Conservation (phyloP, 768 basidiomycete species). For the Suillus paluster region DNA sequence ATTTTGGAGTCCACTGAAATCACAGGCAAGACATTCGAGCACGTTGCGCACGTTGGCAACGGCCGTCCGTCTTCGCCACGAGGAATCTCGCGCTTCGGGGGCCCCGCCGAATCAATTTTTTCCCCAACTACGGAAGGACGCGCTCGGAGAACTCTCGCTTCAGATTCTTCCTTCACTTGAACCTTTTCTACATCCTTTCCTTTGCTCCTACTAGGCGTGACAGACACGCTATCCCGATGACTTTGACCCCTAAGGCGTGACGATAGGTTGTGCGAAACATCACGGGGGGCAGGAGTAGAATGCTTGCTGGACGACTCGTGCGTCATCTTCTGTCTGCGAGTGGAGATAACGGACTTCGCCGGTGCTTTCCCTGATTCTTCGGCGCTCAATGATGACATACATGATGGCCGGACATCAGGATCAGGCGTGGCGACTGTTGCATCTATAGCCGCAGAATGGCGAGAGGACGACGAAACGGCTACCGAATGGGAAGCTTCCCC, state of each 20-base stretch:
- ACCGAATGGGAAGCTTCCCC: slow-evolving; percentile 24
- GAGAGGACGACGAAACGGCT: slow-evolving; percentile 25
- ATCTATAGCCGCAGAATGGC: slow-evolving; percentile 31
- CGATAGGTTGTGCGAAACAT: slow-evolving; percentile 26
- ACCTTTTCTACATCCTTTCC: slow-evolving; percentile 47
- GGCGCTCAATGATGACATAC: slow-evolving; percentile 41
- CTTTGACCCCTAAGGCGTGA: slow-evolving; percentile 20
- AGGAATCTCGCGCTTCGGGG: slow-evolving; percentile 48
- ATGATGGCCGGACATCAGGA: slow-evolving; percentile 30
- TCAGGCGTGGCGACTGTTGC: slow-evolving; percentile 17
- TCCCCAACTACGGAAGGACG: slow-evolving; percentile 46
- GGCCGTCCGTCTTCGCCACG: slow-evolving; percentile 68
- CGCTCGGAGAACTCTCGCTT: slow-evolving; percentile 54
- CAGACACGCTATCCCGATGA: slow-evolving; percentile 35
- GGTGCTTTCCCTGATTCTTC: slow-evolving; percentile 38
- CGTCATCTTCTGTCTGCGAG: slow-evolving; percentile 61
- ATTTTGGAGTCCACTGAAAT: slow-evolving; percentile 77
- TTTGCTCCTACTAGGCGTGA: slow-evolving; percentile 35
- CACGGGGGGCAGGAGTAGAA: slow-evolving; percentile 38
- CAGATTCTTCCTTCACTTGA: slow-evolving; percentile 52
- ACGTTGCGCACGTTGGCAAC: slow-evolving; percentile 73
- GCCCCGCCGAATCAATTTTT: slow-evolving; percentile 42
- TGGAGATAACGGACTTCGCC: slow-evolving; percentile 62
- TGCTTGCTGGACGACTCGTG: slow-evolving; percentile 52
- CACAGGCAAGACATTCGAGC: slow-evolving; percentile 71